Base-by-base conservation (phyloP, 192 early-diverging fungal species). In the Coemansia brasiliensis region DNA sequence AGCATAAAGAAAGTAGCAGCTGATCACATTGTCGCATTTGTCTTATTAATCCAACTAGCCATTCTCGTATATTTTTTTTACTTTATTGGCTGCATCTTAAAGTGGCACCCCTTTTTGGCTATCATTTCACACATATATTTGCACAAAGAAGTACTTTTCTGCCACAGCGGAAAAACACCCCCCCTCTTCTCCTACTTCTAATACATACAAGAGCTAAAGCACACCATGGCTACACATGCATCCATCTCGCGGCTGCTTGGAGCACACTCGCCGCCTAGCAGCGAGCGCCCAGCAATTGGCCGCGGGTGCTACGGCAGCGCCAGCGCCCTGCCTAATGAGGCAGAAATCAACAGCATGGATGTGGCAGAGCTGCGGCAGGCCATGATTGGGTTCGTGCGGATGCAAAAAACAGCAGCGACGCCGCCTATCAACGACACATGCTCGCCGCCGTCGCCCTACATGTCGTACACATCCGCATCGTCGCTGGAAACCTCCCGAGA, bases 301-400 rank as follows among this genome's bases (percentile, higher is more conserved):
- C 6, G 32, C 32, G 15, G 46, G 24, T 27, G 20, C 32, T 45
- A 67, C 57, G 39, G 59, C 49, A 35, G 35, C 37, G 35, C 20
- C 25, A 15, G 29, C 12, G 55, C 37, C n/a, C 52, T 69, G 35
- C 73, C 66, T 48, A 61, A 75, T 43, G 65, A 75, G 62, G 67
- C 58, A 40, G 73, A 75, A 39, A 65, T 69, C 55, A 65, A 75
- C 40, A 53, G 54, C 17, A 75, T 75, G 73, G 63, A 50, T 55
- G 73, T 62, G 73, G 73, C 73, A 59, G 58, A 69, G 73, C 59
- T 75, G 49, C 61, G 73, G 16, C 51, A 67, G 29, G 35, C 51
- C 38, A 44, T 69, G 52, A 44, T 67, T 20, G 63, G 42, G 39
- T 27, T 75, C 59, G 66, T 69, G 18, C 65, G 67, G 39, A 39